Conservation (phyloP, 768 basidiomycete genomes). For the Clavaria fumosa region DNA sequence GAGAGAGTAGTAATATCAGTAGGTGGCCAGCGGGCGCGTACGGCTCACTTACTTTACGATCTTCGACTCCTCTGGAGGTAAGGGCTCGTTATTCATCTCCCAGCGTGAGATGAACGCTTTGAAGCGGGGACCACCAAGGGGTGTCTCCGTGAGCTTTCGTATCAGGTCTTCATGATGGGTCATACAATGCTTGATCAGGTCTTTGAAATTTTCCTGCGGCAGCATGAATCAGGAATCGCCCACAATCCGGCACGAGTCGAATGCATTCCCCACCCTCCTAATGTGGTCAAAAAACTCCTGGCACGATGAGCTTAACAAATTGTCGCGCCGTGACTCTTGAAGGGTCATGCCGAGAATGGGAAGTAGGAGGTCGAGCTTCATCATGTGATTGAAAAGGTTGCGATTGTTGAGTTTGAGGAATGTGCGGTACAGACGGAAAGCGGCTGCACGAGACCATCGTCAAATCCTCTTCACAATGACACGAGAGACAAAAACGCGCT, state of each 20-base stretch:
- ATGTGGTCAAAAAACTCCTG: conserved; percentile 92
- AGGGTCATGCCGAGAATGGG: conserved; percentile 76
- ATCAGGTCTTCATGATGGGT: conserved; percentile 53
- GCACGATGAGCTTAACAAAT: conserved; percentile 86
- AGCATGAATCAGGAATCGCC: background rate
- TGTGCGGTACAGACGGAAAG: conserved; percentile 83
- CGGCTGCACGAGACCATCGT: conserved; percentile 33
- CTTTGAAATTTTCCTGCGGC: conserved; percentile 72
- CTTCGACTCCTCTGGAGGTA: conserved; percentile 36
- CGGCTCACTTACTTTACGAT: conserved; percentile 30
- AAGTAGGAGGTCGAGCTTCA: conserved; percentile 72
- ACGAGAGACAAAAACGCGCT: no score
- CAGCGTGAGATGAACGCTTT: conserved; percentile 59
- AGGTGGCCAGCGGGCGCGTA: conserved; percentile 4
- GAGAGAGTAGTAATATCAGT: conserved; percentile 8
- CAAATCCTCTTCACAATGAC: conserved; percentile 5
- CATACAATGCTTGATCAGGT: conserved; percentile 74
- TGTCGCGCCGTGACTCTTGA: conserved; percentile 75
- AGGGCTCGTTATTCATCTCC: conserved; percentile 86
- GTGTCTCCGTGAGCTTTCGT: conserved; percentile 42
- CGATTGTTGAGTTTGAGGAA: conserved; percentile 71
- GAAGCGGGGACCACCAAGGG: conserved; percentile 53
- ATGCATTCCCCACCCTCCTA: conserved; percentile 73
- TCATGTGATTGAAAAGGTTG: conserved; percentile 57
- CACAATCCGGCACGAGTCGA: conserved; percentile 12